Evolutionary conservation across 2,329 filamentous ascomycete genomes (phyloP).

Genomic region (Blastomyces gilchristii): DNA sequence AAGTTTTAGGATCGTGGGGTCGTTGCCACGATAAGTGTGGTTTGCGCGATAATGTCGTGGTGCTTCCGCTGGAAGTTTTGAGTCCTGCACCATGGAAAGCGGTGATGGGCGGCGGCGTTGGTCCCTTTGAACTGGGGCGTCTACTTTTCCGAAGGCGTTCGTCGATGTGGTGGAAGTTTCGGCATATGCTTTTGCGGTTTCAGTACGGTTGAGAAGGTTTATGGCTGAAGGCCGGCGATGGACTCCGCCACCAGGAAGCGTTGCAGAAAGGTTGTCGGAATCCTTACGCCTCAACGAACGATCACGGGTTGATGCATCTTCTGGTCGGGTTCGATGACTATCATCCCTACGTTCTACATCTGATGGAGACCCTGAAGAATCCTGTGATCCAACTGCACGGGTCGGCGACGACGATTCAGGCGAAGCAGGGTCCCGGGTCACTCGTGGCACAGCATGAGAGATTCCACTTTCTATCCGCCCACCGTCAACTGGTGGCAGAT

Average conservation of each 20-base stretch:
- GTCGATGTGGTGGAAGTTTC: slow-evolving; percentile 55
- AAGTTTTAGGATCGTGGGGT: slow-evolving; percentile 51
- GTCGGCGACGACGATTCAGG: slow-evolving; percentile 30
- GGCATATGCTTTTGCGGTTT: slow-evolving; percentile 50
- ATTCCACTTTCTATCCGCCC: slow-evolving; percentile 26
- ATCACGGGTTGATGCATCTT: slow-evolving; percentile 21
- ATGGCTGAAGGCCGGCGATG: slow-evolving; percentile 46
- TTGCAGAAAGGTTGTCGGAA: slow-evolving; percentile 21
- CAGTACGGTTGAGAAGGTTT: slow-evolving; percentile 49
- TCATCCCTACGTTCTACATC: slow-evolving; percentile 28
- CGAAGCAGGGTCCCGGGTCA: slow-evolving; percentile 22
- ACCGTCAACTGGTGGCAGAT: slow-evolving; percentile 32
- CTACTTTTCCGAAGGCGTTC: slow-evolving; percentile 56
- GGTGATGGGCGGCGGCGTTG: slow-evolving; percentile 27
- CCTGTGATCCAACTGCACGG: slow-evolving; percentile 23
- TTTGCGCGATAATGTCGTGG: slow-evolving; percentile 47
- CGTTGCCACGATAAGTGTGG: slow-evolving; percentile 77
- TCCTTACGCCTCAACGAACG: slow-evolving; percentile 17
- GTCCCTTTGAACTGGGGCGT: slow-evolving; percentile 40
- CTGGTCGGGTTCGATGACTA: slow-evolving; percentile 14
- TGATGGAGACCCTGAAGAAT: slow-evolving; percentile 26
- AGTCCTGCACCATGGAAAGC: slow-evolving; percentile 25
- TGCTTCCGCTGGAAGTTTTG: slow-evolving; percentile 18
- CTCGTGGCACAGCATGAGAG: slow-evolving; percentile 14
- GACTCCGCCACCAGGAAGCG: slow-evolving; percentile 19